Conservation (phyloP, 495 filamentous ascomycete genomes). For the Cenococcum geophilum region DNA sequence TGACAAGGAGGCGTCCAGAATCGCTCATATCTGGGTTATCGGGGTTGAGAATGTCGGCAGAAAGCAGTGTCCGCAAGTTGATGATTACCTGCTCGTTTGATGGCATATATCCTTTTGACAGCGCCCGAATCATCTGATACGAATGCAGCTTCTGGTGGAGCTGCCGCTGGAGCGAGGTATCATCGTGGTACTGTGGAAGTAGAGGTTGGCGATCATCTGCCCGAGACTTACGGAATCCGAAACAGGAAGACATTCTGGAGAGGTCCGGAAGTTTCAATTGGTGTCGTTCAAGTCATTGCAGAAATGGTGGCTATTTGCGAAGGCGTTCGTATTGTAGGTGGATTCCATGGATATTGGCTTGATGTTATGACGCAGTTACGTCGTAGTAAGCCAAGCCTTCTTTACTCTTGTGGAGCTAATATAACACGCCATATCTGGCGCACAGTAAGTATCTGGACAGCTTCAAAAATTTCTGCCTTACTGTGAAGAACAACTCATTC, state of each 20-base stretch:
- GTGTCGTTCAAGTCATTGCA: too few relatives aligned
- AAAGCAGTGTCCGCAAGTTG: slow-evolving; percentile 74
- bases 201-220: slow-evolving; percentile 61
- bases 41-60: slow-evolving; percentile 71
- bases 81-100: slow-evolving; percentile 77
- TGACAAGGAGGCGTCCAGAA: slow-evolving; percentile 65
- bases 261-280: background rate
- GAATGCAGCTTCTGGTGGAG: slow-evolving; percentile 83
- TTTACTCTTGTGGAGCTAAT: too few relatives aligned
- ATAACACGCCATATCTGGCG: too few relatives aligned
- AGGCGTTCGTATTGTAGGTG: too few relatives aligned
- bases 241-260: slow-evolving; percentile 49
- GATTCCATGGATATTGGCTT: too few relatives aligned
- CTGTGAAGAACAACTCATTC: too few relatives aligned
- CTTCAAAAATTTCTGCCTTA: too few relatives aligned
- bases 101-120: slow-evolving; percentile 85
- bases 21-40: slow-evolving; percentile 69
- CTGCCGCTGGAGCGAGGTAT: slow-evolving; percentile 67
- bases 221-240: slow-evolving; percentile 45
- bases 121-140: slow-evolving; percentile 83
- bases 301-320: too few relatives aligned
- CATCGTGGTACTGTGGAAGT: slow-evolving; percentile 77
- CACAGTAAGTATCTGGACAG: too few relatives aligned
- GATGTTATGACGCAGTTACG: too few relatives aligned
- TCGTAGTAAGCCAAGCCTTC: too few relatives aligned